Conservation (phyloP, 2,329 filamentous ascomycete species). For the Clonostachys sp. region DNA sequence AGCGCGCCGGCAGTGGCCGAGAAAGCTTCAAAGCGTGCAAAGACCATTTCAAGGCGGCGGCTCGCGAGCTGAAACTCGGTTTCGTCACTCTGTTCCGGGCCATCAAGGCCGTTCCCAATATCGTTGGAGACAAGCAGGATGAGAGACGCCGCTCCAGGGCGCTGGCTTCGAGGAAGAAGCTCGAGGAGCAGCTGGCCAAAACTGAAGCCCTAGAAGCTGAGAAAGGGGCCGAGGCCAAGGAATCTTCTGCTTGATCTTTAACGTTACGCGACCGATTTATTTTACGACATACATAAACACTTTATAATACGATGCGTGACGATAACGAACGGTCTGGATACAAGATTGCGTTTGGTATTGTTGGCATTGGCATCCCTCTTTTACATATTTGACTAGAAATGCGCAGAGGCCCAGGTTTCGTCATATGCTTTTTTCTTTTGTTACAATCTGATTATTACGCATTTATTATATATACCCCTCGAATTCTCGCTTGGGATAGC, state of each 20-base stretch:
- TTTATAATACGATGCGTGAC: too few relatives aligned
- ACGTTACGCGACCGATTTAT: too few relatives aligned
- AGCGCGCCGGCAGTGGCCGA: conserved; percentile 31
- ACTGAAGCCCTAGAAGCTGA: conserved; percentile 5
- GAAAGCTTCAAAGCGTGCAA: conserved; percentile 28
- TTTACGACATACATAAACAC: too few relatives aligned
- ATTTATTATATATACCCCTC: too few relatives aligned
- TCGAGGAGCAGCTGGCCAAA: conserved; percentile 23
- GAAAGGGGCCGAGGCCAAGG: conserved; percentile 3
- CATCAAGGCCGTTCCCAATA: conserved; percentile 23
- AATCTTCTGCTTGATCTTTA: neutral
- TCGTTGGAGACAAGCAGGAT: conserved; percentile 29
- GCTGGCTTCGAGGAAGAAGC: conserved; percentile 23
- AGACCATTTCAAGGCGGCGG: conserved; percentile 28
- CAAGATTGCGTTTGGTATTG: too few relatives aligned
- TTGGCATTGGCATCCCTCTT: too few relatives aligned
- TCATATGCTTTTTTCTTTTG: too few relatives aligned
- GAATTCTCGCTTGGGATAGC: too few relatives aligned
- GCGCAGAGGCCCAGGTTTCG: too few relatives aligned
- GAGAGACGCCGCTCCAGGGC: conserved; percentile 17
- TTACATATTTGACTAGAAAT: too few relatives aligned
- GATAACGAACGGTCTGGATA: too few relatives aligned
- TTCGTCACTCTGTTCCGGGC: conserved; percentile 21
- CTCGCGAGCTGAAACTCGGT: conserved; percentile 26
- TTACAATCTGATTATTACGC: too few relatives aligned